Conservation (phyloP, 2,329 filamentous ascomycete species). For the Biscogniauxia sp. region DNA sequence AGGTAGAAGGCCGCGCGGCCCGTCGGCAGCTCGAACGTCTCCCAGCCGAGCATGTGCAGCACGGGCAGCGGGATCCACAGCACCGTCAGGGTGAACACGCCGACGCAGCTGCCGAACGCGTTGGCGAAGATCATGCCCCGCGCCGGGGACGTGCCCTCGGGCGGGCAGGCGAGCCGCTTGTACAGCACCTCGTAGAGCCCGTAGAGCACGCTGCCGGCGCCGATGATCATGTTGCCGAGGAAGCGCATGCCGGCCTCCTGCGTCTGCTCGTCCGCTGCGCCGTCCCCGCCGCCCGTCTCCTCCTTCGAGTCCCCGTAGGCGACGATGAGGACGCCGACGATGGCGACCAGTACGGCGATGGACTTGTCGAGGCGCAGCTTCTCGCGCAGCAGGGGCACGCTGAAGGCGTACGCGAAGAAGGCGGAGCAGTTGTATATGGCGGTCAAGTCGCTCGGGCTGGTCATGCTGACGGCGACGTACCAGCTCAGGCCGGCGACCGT, state of each 20-base stretch:
- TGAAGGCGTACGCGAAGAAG: constrained; percentile 98
- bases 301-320: constrained; percentile 77
- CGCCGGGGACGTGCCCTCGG: constrained; percentile 78
- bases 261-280: constrained; percentile 14
- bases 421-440: constrained; percentile 99
- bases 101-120: constrained; percentile 84
- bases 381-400: constrained; percentile 84
- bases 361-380: constrained; percentile 82
- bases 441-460: constrained; percentile 88
- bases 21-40: constrained; percentile 77
- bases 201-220: constrained; percentile 85
- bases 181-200: constrained; percentile 97
- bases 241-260: constrained; percentile 60
- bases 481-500: constrained; percentile 90
- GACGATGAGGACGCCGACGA: constrained; percentile 87
- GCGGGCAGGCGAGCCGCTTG: constrained; percentile 89
- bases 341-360: constrained; percentile 80
- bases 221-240: constrained; percentile 88
- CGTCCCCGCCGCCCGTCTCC: constrained; percentile 38
- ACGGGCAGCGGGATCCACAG: constrained; percentile 91
- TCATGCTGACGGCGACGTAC: constrained; percentile 94
- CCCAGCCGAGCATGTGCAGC: constrained; percentile 73
- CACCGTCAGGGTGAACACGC: constrained; percentile 77
- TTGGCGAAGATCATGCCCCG: constrained; percentile 97
- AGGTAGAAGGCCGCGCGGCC: constrained; percentile 80